Conservation (phyloP, 2,329 filamentous ascomycete genomes). For the Cladosporium sp. region DNA sequence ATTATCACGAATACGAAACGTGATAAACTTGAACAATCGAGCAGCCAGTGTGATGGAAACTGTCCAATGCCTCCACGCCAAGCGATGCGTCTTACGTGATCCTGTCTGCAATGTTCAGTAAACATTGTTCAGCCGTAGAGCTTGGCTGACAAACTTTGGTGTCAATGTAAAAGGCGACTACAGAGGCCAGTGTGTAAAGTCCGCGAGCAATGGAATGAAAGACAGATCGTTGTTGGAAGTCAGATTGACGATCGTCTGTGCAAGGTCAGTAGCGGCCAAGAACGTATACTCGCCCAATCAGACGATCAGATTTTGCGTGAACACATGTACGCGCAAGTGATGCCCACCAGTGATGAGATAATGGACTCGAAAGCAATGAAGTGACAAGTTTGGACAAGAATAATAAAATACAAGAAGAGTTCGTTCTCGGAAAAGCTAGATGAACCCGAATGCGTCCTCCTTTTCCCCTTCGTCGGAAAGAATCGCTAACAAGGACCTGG, state of each 20-base stretch:
- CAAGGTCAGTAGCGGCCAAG: background rate
- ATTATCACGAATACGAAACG: too few species aligned
- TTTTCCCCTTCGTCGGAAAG: background rate
- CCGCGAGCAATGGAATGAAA: background rate
- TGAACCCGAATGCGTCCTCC: background rate
- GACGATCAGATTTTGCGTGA: background rate
- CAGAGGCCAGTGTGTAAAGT: background rate
- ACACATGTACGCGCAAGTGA: background rate
- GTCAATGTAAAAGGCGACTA: background rate
- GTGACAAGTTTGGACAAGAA: background rate
- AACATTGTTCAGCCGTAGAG: background rate
- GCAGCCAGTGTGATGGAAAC: background rate
- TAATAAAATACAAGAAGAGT: background rate
- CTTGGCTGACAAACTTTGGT: background rate
- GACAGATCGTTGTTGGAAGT: background rate
- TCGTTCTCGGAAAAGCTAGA: background rate
- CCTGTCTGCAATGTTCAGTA: background rate
- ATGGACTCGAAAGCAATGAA: too few species aligned
- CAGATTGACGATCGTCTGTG: background rate
- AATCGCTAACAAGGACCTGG: background rate
- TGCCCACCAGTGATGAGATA: too few species aligned
- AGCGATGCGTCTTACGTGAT: background rate
- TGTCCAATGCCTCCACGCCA: background rate
- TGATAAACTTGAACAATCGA: too few species aligned
- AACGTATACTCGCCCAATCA: background rate